These are phyloP conservation scores for Exophiala sideris DNA, from an alignment of 2,329 filamentous ascomycete species.

Conservation along the genomic window DNA sequence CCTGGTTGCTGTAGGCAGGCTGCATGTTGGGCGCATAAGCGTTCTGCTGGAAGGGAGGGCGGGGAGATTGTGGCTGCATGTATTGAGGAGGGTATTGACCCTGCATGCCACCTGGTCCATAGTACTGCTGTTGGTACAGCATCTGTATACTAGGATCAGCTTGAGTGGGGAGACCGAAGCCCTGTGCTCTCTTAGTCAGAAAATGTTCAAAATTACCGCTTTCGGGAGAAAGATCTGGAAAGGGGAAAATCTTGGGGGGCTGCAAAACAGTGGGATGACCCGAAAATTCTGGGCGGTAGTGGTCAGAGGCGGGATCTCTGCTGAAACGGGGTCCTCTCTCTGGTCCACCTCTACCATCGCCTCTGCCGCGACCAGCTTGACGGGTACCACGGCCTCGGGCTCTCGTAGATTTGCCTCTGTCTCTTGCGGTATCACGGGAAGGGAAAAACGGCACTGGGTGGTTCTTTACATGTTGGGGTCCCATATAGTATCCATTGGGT, in stretches of 20 bases:
- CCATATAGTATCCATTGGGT: slow-evolving; percentile 56
- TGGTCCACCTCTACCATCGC: slow-evolving; percentile 26
- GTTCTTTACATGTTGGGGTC: slow-evolving; percentile 59
- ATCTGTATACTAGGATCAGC: slow-evolving; percentile 29
- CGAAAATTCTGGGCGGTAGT: slow-evolving; percentile 27
- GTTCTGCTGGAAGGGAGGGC: slow-evolving; percentile 49
- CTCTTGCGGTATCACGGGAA: slow-evolving; percentile 29
- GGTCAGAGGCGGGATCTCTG: slow-evolving; percentile 29
- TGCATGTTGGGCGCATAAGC: slow-evolving; percentile 49
- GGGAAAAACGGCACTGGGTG: slow-evolving; percentile 38
- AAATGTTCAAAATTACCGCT: slow-evolving; percentile 68
- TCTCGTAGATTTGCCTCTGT: slow-evolving; percentile 36
- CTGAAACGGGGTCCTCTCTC: slow-evolving; percentile 31
- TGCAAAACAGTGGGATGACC: slow-evolving; percentile 24
- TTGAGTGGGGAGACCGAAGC: slow-evolving; percentile 25
- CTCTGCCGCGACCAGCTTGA: slow-evolving; percentile 30
- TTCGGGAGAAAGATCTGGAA: slow-evolving; percentile 64
- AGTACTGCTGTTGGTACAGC: slow-evolving; percentile 26
- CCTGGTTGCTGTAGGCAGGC: slow-evolving; percentile 48
- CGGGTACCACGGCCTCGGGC: slow-evolving; percentile 22
- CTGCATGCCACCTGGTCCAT: slow-evolving; percentile 20
- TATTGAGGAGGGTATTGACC: slow-evolving; percentile 34
- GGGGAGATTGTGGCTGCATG: slow-evolving; percentile 46
- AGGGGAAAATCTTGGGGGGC: slow-evolving; percentile 33
- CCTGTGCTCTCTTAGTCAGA: slow-evolving; percentile 63